phyloP scores from a whole-genome alignment of 768 basidiomycete species.

The Termitomyces sp. region DNA sequence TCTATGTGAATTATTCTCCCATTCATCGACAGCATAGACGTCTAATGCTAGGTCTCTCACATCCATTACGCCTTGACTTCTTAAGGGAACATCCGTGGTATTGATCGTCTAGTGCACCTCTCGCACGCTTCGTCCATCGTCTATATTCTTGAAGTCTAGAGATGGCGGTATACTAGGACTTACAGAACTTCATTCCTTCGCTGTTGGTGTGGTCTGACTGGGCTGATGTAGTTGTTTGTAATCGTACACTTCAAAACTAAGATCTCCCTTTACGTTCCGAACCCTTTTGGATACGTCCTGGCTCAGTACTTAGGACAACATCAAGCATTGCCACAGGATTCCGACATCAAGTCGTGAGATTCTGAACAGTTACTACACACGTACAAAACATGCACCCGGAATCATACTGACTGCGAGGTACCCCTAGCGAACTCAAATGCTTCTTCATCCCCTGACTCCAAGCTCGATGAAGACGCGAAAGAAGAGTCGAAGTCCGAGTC shows the following conservation, averaged over 20 bases:
- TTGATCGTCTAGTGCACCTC: no score
- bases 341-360: background rate
- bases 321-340: background rate
- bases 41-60: background rate
- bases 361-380: background rate
- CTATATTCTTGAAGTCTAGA: background rate
- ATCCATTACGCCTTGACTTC: background rate
- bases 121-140: background rate
- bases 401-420: background rate
- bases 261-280: background rate
- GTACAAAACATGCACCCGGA: background rate
- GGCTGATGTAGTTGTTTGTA: background rate
- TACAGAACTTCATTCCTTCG: background rate
- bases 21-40: background rate
- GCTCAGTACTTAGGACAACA: background rate
- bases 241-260: background rate
- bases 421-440: background rate
- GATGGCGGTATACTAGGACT: background rate
- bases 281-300: background rate
- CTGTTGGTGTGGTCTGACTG: background rate
- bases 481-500: conserved; percentile 8
- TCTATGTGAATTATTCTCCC: no score
- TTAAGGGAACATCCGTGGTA: background rate
- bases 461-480: background rate
- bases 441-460: background rate